Base-by-base conservation (phyloP, 2,329 filamentous ascomycete genomes). In the Trichophyton schoenleinii region DNA sequence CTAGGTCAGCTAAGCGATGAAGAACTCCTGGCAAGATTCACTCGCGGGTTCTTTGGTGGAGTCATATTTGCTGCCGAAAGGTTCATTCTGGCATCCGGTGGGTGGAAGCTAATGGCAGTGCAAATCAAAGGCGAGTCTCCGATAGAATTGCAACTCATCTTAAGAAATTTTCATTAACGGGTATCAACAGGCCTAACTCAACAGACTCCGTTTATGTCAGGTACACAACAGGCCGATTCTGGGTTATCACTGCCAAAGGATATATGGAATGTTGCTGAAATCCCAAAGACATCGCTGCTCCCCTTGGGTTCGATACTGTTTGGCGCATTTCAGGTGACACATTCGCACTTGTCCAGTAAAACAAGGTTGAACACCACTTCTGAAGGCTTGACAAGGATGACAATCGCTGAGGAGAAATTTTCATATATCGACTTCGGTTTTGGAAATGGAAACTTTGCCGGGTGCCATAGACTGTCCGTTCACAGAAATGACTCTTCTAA, bases 21-120 rank as follows among this genome's bases (percentile, higher is more conserved):
- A 48, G 57, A 63, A 36, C 49, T 63, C 18, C 49, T 63, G n/a
- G 62, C 62, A 1, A 44, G 60, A 13, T 63, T 63, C 28, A 63
- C 62, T 6, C 60, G 52, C 3, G 62, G 62, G 31, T 63, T 63
- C 49, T 63, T 63, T 49, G 62, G 62, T 13, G 62, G 62, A n/a
- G 11, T 42, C 1, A 7, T 63, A 13, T 63, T 63, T 49, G 34
- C 52, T 22, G 48, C 60, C 18, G 62, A 63, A 15, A 57, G 60
- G n/a, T 3, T 62, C 15, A 28, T 63, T 36, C 11, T 62, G 1
- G 22, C 38, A 55, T 28, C 31, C 1, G 60, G 60, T 18, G 28
- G 9, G 41, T 55, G 25, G 41, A 63, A 57, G 22, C 20, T 60
- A 18, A 57, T 63, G 25, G 22, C 38, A 11, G 62, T 59, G 4